Evolutionary conservation across 805 yeast genomes (phyloP).

Genomic region (Wickerhamomyces chaumierensis): DNA sequence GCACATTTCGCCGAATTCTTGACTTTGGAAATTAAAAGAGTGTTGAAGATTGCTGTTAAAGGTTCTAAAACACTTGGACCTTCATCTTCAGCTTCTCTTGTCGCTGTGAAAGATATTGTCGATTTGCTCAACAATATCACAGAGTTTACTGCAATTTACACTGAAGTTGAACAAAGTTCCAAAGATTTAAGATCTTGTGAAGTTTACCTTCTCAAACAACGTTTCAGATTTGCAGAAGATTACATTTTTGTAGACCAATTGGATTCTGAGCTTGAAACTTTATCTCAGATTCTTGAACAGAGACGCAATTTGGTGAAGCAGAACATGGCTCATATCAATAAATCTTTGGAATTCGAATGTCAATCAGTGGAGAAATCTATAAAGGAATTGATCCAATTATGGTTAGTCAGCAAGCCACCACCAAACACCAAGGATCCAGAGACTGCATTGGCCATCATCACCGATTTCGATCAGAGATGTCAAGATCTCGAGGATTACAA

Average conservation of each 20-base stretch:
- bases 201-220: conserved; percentile 26
- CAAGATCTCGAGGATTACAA: conserved; percentile 9
- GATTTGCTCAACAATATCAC: conserved; percentile 29
- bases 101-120: conserved; percentile 17
- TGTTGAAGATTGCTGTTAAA: conserved; percentile 22
- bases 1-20: conserved; percentile 29
- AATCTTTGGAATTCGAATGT: conserved; percentile 31
- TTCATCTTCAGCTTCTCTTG: conserved; percentile 27
- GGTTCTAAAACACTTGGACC: conserved; percentile 28
- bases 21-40: conserved; percentile 17
- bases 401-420: conserved; percentile 39
- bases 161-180: conserved; percentile 2
- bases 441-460: conserved; percentile 27
- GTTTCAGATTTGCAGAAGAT: conserved; percentile 35
- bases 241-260: conserved; percentile 61
- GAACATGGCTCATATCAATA: conserved; percentile 29
- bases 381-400: conserved; percentile 22
- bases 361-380: conserved; percentile 24
- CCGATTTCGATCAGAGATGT: conserved; percentile 21
- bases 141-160: conserved; percentile 10
- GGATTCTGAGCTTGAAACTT: conserved; percentile 32
- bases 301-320: conserved; percentile 28
- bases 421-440: conserved; percentile 30
- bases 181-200: conserved; percentile 21
- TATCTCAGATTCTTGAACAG: conserved; percentile 26